Base-by-base conservation (phyloP, 2,329 filamentous ascomycete species). In the Cladosporium sp. region DNA sequence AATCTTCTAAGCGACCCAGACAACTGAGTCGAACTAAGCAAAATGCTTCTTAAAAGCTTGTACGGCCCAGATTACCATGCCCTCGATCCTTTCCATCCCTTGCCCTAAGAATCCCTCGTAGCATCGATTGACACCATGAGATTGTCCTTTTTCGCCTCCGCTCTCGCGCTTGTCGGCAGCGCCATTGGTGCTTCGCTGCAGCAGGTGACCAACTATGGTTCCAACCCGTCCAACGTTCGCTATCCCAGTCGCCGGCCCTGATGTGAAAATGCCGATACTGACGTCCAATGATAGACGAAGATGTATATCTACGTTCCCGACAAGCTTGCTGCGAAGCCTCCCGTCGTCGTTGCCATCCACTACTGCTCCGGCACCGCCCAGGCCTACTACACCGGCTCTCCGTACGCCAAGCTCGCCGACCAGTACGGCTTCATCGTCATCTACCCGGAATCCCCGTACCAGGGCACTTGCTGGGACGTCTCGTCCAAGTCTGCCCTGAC, bases 391-490 rank as follows among this genome's bases (percentile, higher is more conserved):
- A 64, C 62, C 3, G 72, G 71, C 32, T 78, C 76, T 5, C 76
- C 77, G 10, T 84, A 79, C 64, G 76, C 77, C 16, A 69, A 70
- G 1, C 68, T 81, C 9, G 77, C 81, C 5, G 75, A 77, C 54
- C 61, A 70, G 43, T 71, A 81, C 50, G 80, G 79, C 37, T 83
- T 79, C 66, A 81, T 85, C 51, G 73, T 79, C 55, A 78, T 84
- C 61, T 84, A 80, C 65, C 79, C 79, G 1, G 71, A 74, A 58
- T 75, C 74, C 2, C 77, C 77, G 0, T 75, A 78, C 58, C 65
- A 65, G n/a, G 78, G 71, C 6, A 69, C 70, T 68, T 83, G 81
- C 68, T 83, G 80, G 80, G 81, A 83, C 54, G 78, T 83, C 2
- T 78, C 77, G 4, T 80, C 75, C 9, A 71, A 72, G 37, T 72